Conservation (phyloP, 2,329 filamentous ascomycete genomes). For the Calonectria pseudoreteaudii region DNA sequence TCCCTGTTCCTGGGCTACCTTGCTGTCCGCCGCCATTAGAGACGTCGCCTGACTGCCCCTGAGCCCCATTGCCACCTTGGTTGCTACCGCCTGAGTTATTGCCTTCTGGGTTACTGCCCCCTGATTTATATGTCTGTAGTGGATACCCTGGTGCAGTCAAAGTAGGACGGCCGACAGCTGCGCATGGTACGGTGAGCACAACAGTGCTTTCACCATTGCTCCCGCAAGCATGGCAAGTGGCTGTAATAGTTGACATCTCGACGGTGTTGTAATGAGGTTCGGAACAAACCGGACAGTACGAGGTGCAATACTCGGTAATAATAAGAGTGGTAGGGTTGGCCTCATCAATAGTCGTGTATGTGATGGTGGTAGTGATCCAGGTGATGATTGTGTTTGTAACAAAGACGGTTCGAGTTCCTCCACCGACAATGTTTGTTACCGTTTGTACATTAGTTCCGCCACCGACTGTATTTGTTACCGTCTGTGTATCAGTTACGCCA, state of each 20-base stretch:
- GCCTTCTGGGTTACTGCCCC: too few relatives aligned
- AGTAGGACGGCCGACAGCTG: not conserved
- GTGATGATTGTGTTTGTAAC: not conserved
- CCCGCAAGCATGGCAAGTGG: not conserved
- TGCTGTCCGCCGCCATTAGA: not conserved
- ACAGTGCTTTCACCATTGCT: not conserved
- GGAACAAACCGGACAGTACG: not conserved
- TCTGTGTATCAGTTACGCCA: not conserved
- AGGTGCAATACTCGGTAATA: not conserved
- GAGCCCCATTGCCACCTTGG: not conserved
- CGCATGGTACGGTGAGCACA: not conserved
- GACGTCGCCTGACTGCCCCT: not conserved
- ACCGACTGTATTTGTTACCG: not conserved
- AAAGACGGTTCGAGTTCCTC: not conserved
- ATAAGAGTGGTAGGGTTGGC: not conserved
- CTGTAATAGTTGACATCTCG: not conserved
- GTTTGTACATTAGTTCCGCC: not conserved
- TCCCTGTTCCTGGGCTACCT: not conserved
- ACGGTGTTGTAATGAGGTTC: not conserved
- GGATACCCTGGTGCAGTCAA: not conserved
- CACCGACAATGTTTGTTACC: not conserved
- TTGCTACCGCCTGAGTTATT: not conserved
- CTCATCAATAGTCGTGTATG: not conserved
- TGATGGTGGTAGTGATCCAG: not conserved
- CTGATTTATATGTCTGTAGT: not conserved